Percentiles rank a stretch among this genome's conserved stretches.
These are phyloP conservation scores for Tricharina praecox DNA, from an alignment of 495 filamentous ascomycete species.

Conservation along the genomic window DNA sequence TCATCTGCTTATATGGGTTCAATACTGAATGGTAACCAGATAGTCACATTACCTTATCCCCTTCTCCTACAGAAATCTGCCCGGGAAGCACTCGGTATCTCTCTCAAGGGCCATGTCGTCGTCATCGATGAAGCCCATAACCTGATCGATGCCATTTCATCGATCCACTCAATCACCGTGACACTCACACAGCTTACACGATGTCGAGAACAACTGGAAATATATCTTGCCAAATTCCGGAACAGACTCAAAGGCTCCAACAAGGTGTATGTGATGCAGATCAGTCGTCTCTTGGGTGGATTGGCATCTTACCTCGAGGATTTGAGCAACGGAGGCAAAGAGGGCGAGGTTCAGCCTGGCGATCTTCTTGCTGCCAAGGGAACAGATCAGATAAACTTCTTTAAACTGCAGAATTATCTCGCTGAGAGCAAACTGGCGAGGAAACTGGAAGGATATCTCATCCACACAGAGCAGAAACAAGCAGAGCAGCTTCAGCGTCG, in stretches of 20 bases:
- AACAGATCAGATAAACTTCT: constrained; percentile 87
- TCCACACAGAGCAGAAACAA: constrained; percentile 38
- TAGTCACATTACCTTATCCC: constrained; percentile 87
- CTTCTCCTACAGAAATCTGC: constrained; percentile 77
- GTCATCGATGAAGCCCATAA: constrained; percentile 97
- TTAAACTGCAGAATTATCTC: constrained; percentile 70
- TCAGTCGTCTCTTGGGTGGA: constrained; percentile 62
- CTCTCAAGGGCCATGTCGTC: constrained; percentile 70
- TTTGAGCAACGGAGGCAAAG: constrained; percentile 30
- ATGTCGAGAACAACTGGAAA: constrained; percentile 54
- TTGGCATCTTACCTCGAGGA: constrained; percentile 48
- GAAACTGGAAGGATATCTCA: constrained; percentile 78
- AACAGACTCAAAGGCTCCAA: constrained; percentile 85
- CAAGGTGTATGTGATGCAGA: constrained; percentile 74
- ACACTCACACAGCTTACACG: constrained; percentile 52
- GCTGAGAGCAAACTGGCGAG: constrained; percentile 85
- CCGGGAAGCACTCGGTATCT: constrained; percentile 70
- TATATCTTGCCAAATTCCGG: constrained; percentile 74
- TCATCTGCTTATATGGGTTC: constrained; percentile 1
- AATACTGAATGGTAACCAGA: constrained; percentile 32
- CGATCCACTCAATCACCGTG: constrained; percentile 67
- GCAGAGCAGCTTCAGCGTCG: constrained; percentile 15
- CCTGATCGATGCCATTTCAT: constrained; percentile 82
- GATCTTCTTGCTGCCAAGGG: constrained; percentile 67
- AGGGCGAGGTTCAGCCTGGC: constrained; percentile 49